Evolutionary conservation across 2,329 filamentous ascomycete genomes (phyloP).

Genomic region (Podosphaera xanthii): DNA sequence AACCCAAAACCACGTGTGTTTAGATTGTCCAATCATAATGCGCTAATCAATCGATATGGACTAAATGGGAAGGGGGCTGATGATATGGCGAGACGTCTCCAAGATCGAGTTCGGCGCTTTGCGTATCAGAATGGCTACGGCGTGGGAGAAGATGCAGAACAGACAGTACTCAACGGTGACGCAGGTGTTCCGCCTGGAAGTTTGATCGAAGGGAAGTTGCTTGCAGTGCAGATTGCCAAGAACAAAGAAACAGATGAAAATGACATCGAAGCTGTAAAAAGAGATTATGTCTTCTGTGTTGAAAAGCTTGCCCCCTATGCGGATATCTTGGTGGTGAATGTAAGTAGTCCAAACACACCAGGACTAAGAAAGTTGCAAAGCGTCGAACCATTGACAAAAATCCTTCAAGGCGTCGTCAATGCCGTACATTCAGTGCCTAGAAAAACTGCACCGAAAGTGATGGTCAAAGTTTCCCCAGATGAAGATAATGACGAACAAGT

Average conservation of each 20-base stretch:
- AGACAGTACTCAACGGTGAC: slow-evolving; percentile 52
- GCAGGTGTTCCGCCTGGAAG: slow-evolving; percentile 66
- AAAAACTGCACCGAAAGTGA: slow-evolving; percentile 55
- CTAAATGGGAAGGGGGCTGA: slow-evolving; percentile 84
- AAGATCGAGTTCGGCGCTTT: slow-evolving; percentile 55
- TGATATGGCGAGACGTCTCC: slow-evolving; percentile 55
- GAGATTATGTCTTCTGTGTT: slow-evolving; percentile 79
- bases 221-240: slow-evolving; percentile 89
- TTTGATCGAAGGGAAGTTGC: slow-evolving; percentile 48
- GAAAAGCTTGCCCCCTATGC: slow-evolving; percentile 64
- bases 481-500: slow-evolving; percentile 74
- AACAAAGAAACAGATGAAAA: slow-evolving; percentile 78
- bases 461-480: slow-evolving; percentile 96
- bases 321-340: slow-evolving; percentile 93
- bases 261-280: slow-evolving; percentile 60
- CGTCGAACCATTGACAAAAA: slow-evolving; percentile 55
- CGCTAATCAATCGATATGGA: slow-evolving; percentile 86
- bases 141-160: slow-evolving; percentile 36
- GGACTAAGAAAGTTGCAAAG: slow-evolving; percentile 74
- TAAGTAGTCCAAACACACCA: slow-evolving; percentile 89
- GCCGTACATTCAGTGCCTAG: slow-evolving; percentile 49
- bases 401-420: slow-evolving; percentile 62
- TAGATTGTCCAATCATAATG: slow-evolving; percentile 59
- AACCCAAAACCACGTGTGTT: slow-evolving; percentile 81
- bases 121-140: slow-evolving; percentile 49